These are phyloP conservation scores for Cicer arietinum DNA, from an alignment of 306 rosid species.

Conservation along the genomic window DNA sequence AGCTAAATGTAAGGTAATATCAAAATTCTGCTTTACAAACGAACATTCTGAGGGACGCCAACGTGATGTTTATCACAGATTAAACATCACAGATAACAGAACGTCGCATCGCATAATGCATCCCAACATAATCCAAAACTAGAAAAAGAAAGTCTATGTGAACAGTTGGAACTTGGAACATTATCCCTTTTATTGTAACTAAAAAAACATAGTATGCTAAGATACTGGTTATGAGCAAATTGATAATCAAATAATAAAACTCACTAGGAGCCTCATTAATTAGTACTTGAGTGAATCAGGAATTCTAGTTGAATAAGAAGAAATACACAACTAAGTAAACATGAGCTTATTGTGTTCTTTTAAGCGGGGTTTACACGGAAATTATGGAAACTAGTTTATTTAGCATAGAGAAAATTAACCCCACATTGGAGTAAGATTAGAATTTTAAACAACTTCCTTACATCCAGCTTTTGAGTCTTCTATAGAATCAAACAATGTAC, in stretches of 20 bases:
- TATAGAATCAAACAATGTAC: conserved; percentile 68
- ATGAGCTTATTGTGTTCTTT: conserved; percentile 44
- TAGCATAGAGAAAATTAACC: conserved; percentile 46
- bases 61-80: conserved; percentile 1
- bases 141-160: conserved; percentile 6
- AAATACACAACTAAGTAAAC: conserved; percentile 43
- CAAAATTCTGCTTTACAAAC: conserved; percentile 9
- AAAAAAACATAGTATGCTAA: conserved; percentile 22
- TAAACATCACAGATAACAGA: not conserved
- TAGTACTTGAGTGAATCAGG: conserved; percentile 16
- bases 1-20: conserved; percentile 22
- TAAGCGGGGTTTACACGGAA: conserved; percentile 38
- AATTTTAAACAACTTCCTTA: conserved; percentile 44
- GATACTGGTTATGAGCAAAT: conserved; percentile 29
- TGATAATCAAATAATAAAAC: conserved; percentile 29
- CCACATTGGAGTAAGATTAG: conserved; percentile 52
- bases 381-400: conserved; percentile 44
- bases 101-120: conserved; percentile 18
- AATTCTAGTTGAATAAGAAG: conserved; percentile 44
- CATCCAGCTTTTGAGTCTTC: conserved; percentile 51
- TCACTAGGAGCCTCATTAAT: conserved; percentile 2
- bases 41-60: not conserved
- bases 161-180: conserved; percentile 31
- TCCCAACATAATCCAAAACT: conserved; percentile 28
- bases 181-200: not conserved